Conservation (phyloP, 371 early-diverging fungal genomes). For the Funneliformis caledonium region DNA sequence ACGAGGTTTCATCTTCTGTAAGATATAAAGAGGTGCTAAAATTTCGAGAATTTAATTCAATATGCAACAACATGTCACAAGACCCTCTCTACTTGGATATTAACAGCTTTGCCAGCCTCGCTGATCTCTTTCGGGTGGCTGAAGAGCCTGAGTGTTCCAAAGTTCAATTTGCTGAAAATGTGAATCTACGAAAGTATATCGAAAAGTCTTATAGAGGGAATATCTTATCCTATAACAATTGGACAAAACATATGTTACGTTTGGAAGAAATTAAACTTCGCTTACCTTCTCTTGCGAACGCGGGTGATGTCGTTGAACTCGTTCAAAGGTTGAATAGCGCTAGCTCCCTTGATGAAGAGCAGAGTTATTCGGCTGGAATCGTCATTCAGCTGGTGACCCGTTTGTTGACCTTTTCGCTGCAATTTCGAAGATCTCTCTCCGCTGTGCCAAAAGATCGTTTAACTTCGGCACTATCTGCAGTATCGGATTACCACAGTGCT, state of each 20-base stretch:
- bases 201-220: constrained; percentile 11
- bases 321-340: neutral
- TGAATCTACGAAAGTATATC: neutral
- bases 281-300: neutral
- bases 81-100: no score
- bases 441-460: constrained; percentile 11
- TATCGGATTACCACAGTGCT: constrained; percentile 22
- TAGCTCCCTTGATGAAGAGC: neutral
- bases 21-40: no score
- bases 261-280: constrained; percentile 4
- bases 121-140: neutral
- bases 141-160: neutral
- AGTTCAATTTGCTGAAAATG: constrained; percentile 7
- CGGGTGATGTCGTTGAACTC: neutral
- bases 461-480: constrained; percentile 12
- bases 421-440: constrained; percentile 26
- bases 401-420: constrained; percentile 12
- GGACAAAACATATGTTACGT: constrained; percentile 12
- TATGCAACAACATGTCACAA: no score
- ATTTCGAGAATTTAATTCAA: no score
- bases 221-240: constrained; percentile 5
- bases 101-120: neutral
- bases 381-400: neutral
- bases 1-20: no score
- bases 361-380: neutral